Conservation (phyloP, 1,139 yeast species). For the Casaregolazyma suthepensis region DNA sequence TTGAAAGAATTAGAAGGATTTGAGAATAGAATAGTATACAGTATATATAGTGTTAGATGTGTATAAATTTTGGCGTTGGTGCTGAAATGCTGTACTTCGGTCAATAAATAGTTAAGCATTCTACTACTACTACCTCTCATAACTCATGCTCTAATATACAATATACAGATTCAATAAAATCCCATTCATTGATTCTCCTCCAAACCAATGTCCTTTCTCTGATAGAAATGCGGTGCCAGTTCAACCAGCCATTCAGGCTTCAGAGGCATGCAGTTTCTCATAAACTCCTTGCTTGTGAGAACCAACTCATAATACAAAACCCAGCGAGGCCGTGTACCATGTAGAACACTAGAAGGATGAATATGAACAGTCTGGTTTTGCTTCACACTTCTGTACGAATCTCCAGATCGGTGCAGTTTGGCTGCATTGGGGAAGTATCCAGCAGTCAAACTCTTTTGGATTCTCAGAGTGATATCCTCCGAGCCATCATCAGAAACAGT, state of each 20-base stretch:
- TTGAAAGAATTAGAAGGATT: no score
- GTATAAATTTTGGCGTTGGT: no score
- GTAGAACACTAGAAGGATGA: constrained; percentile 76
- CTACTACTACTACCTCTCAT: no score
- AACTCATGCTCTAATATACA: not conserved
- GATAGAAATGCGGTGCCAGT: constrained; percentile 57
- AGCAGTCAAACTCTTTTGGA: constrained; percentile 64
- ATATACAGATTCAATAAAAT: not conserved
- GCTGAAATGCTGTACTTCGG: no score
- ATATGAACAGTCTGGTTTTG: constrained; percentile 62
- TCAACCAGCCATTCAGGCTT: constrained; percentile 60
- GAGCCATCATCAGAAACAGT: constrained; percentile 22
- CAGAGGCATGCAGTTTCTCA: constrained; percentile 77
- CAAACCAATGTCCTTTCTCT: constrained; percentile 14
- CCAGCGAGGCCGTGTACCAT: constrained; percentile 55
- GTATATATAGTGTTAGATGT: no score
- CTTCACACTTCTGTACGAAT: constrained; percentile 57
- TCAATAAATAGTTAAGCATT: no score
- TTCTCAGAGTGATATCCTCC: constrained; percentile 29
- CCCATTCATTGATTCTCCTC: not conserved
- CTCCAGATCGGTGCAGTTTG: constrained; percentile 63
- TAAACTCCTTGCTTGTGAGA: constrained; percentile 78
- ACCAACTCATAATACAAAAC: constrained; percentile 81
- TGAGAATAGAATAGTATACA: no score
- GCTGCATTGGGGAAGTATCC: constrained; percentile 86